Evolutionary conservation across 148 eudicot species (phyloP).

Genomic region (Camellia lanceoleosa): DNA sequence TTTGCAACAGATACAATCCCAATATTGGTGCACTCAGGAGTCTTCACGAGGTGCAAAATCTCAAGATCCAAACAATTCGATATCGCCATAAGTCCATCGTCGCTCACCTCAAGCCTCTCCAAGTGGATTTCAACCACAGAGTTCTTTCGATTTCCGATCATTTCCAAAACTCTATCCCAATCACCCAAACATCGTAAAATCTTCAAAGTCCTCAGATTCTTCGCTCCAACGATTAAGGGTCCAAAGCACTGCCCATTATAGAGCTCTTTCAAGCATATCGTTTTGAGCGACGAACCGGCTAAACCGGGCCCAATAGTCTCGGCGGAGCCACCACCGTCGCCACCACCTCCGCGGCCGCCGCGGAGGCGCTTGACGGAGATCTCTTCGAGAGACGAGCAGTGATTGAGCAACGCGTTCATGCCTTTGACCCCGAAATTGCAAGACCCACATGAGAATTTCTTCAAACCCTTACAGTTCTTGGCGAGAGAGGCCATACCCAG

Average conservation of each 20-base stretch:
- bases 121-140: constrained; percentile 62
- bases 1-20: constrained; percentile 61
- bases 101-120: constrained; percentile 75
- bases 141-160: constrained; percentile 31
- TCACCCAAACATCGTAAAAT: constrained; percentile 68
- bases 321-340: constrained; percentile 19
- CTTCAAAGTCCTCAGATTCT: constrained; percentile 55
- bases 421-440: constrained; percentile 59
- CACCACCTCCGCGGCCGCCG: constrained; percentile 38
- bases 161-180: constrained; percentile 66
- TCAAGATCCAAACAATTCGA: constrained; percentile 51
- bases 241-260: constrained; percentile 72
- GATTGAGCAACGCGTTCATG: constrained; percentile 39
- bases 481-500: constrained; percentile 40
- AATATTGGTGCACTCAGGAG: constrained; percentile 60
- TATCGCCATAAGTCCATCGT: constrained; percentile 58
- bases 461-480: constrained; percentile 32
- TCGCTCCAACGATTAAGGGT: constrained; percentile 57
- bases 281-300: constrained; percentile 38
- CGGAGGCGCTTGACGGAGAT: constrained; percentile 50
- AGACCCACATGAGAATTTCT: constrained; percentile 49
- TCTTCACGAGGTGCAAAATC: constrained; percentile 72
- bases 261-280: constrained; percentile 64
- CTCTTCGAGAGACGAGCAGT: constrained; percentile 47
- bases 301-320: constrained; percentile 13